Percentiles rank a stretch among this genome's conserved stretches.
Evolutionary conservation across 78 protist species (phyloP).

Genomic region (Speleostelium caveatum): DNA sequence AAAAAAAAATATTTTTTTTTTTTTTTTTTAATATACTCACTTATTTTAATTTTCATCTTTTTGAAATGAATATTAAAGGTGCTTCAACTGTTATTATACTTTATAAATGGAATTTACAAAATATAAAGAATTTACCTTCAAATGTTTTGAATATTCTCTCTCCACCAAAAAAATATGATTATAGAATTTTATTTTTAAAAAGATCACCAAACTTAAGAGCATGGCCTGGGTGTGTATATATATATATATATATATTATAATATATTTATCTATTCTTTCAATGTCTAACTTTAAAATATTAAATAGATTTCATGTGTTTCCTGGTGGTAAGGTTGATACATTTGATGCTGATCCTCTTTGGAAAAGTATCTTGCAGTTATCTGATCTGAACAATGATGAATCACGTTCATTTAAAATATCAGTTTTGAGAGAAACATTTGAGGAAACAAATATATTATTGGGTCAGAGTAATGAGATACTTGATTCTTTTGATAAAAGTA

Average conservation of each 20-base stretch:
- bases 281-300: too few species aligned
- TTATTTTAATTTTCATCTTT: not conserved
- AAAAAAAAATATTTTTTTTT: not conserved
- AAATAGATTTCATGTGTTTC: conserved; percentile 66
- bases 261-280: too few species aligned
- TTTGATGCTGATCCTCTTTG: conserved; percentile 4
- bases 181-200: conserved; percentile 57
- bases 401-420: not conserved
- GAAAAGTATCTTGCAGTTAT: not conserved
- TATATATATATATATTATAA: too few species aligned
- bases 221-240: too few species aligned
- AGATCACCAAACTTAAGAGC: conserved; percentile 31
- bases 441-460: too few species aligned
- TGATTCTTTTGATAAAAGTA: not conserved
- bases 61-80: not conserved
- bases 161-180: conserved; percentile 47
- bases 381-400: too few species aligned
- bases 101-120: conserved; percentile 42
- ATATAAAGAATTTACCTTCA: not conserved
- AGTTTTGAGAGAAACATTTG: not conserved
- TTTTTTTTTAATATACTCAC: not conserved
- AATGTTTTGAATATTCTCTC: not conserved
- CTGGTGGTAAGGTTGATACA: conserved; percentile 58
- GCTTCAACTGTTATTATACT: conserved; percentile 40
- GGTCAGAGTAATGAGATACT: not conserved